Evolutionary conservation across 1,284 basidiomycete genomes (phyloP), one percentile per base, ranked within the genome.

Genomic region (Ganoderma multipileum): DNA sequence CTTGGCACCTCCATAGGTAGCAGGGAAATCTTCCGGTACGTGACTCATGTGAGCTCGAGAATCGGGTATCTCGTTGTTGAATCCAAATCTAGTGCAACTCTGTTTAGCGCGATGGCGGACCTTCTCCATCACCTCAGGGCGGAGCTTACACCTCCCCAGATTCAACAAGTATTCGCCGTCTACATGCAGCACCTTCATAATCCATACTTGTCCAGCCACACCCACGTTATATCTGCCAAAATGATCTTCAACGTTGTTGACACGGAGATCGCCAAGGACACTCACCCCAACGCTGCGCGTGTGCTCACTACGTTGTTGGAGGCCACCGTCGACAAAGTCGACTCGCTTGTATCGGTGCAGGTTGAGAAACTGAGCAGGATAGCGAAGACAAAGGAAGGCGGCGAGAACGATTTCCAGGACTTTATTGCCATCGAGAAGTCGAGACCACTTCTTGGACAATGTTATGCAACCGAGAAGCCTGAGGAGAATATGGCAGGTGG

Each of bases 171-270:
- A 70, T 91, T 97, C 38, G 90, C 94, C 74, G 89, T 95, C 69
- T 98, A 96, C 78, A 93, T 95, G 6, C 91, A 92, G 66, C 91
- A 96, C 75, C 87, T 99, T 60, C 97, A 99, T 81, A 97, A 99
- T 77, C 88, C 95, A 2, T 91, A 93, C 16, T 87, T 97, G 63
- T 88, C 90, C 14, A 92, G 89, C 71, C 91, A 89, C 66, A 90
- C 97, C 47, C 96, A 99, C 78, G 95, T 95, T 18, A 89, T 99
- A 81, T 96, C 95, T 73, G 93, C 94, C 70, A 99, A 99, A 82
- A 91, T 98, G 79, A 91, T 99, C 75, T 94, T 96, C 77, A 95
- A 93, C 71, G 86, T 98, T 42, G 88, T 95, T 64, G 98, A 99
- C 72, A 89, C 91, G 57, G 92, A 98, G 64, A 82, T 92, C 23